phyloP scores from a whole-genome alignment of 2,329 filamentous ascomycete genomes.

The Penicillium sumatraense region DNA sequence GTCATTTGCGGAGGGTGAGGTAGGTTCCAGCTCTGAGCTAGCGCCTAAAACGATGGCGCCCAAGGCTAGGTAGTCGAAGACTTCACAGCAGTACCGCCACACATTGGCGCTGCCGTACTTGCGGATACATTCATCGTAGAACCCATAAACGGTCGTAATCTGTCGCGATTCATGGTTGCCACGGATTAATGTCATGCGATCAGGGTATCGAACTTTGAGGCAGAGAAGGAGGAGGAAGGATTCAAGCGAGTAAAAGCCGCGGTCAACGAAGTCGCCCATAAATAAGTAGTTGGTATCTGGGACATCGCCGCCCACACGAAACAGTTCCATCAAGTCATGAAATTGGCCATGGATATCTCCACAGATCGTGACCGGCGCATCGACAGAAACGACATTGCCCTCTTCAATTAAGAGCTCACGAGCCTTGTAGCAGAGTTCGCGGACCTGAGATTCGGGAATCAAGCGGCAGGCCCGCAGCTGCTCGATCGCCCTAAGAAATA shows the following conservation, averaged over 20 bases:
- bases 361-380: conserved; percentile 95
- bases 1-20: conserved; percentile 51
- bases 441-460: conserved; percentile 92
- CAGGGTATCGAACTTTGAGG: conserved; percentile 95
- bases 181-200: conserved; percentile 93
- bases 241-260: conserved; percentile 96
- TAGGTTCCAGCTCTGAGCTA: conserved; percentile 66
- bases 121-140: conserved; percentile 94
- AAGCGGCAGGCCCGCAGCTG: conserved; percentile 94
- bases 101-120: conserved; percentile 98
- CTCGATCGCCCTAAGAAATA: conserved; percentile 75
- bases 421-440: conserved; percentile 96
- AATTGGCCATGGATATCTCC: conserved; percentile 98
- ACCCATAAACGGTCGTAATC: conserved; percentile 96
- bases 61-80: conserved; percentile 94
- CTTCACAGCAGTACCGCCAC: conserved; percentile 95
- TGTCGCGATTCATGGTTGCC: conserved; percentile 96
- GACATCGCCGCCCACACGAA: conserved; percentile 89
- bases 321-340: conserved; percentile 95
- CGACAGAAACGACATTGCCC: conserved; percentile 93
- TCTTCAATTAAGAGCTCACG: conserved; percentile 96
- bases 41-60: conserved; percentile 91
- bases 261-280: conserved; percentile 98
- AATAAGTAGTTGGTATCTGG: conserved; percentile 97
- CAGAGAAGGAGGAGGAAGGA: conserved; percentile 94